Percentiles rank a stretch among this genome's conserved stretches.
phyloP scores from a whole-genome alignment of 2,329 filamentous ascomycete species.

The Trichothecium roseum region DNA sequence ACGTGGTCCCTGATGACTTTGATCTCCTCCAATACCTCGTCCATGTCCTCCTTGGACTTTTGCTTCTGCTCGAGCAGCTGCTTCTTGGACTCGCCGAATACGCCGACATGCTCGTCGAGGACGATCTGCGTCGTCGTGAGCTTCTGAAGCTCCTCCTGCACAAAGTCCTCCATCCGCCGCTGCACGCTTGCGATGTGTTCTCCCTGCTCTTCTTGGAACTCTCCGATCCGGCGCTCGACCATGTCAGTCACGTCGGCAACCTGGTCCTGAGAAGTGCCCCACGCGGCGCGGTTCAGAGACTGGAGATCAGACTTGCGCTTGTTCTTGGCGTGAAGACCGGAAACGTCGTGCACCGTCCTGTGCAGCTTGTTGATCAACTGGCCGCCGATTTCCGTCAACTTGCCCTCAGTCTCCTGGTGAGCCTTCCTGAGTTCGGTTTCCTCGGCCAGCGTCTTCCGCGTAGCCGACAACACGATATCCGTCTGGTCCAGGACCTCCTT shows the following conservation, averaged over 20 bases:
- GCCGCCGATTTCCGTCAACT: constrained; percentile 62
- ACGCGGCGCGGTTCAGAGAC: constrained; percentile 64
- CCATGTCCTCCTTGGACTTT: constrained; percentile 73
- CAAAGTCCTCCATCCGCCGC: constrained; percentile 64
- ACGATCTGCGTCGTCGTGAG: constrained; percentile 60
- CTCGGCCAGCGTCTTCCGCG: constrained; percentile 64
- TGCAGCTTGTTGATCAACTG: constrained; percentile 70
- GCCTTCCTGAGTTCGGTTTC: constrained; percentile 73
- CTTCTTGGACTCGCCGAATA: constrained; percentile 57
- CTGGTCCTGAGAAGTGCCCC: constrained; percentile 65
- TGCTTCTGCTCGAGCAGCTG: constrained; percentile 59
- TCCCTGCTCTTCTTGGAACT: constrained; percentile 64
- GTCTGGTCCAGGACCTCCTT: constrained; percentile 78
- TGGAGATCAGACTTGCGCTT: constrained; percentile 78
- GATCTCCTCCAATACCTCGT: constrained; percentile 84
- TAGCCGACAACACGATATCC: constrained; percentile 70
- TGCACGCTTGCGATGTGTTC: constrained; percentile 59
- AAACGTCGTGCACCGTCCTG: constrained; percentile 69
- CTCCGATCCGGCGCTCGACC: constrained; percentile 64
- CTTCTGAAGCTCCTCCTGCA: constrained; percentile 62
- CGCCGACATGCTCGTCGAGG: constrained; percentile 56
- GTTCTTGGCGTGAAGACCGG: constrained; percentile 76
- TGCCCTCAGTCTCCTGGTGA: constrained; percentile 73
- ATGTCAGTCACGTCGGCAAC: constrained; percentile 67
- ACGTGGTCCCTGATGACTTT: constrained; percentile 81